Percentiles rank a stretch among this genome's conserved stretches.
Evolutionary conservation across 129 eudicot genomes (phyloP).

Genomic region (Deinandra increscens): DNA sequence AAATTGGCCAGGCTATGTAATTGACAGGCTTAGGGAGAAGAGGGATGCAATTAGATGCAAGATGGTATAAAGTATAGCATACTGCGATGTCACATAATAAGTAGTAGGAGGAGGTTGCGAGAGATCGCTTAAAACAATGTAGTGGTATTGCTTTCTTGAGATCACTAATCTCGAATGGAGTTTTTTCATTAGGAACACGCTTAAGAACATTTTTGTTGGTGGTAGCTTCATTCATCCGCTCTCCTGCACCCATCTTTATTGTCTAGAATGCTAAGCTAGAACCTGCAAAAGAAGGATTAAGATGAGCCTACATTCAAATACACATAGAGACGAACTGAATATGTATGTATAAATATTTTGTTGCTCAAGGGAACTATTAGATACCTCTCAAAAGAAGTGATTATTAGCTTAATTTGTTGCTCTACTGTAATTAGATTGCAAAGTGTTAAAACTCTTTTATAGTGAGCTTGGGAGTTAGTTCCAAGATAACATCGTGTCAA

Average conservation of each 20-base stretch:
- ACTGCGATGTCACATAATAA: slow-evolving; percentile 16
- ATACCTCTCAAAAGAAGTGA: too few species aligned
- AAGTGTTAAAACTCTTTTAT: too few species aligned
- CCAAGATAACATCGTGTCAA: too few species aligned
- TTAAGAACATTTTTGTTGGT: neutral
- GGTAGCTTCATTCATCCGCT: neutral
- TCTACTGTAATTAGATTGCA: too few species aligned
- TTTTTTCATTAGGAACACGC: slow-evolving; percentile 14
- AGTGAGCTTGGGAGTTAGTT: too few species aligned
- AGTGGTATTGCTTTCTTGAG: slow-evolving; percentile 24
- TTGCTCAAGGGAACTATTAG: too few species aligned
- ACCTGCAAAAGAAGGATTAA: neutral
- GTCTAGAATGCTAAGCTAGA: neutral
- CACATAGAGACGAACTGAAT: too few species aligned
- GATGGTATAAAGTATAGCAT: slow-evolving; percentile 19
- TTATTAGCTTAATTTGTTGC: too few species aligned
- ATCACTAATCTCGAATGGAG: slow-evolving; percentile 14
- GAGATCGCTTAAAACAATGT: slow-evolving; percentile 29
- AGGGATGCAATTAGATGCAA: slow-evolving; percentile 22
- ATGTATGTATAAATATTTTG: too few species aligned
- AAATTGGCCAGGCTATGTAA: slow-evolving; percentile 33
- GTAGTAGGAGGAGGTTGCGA: slow-evolving; percentile 13
- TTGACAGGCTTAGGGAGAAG: slow-evolving; percentile 24
- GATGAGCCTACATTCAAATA: too few species aligned
- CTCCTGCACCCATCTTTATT: slow-evolving; percentile 20